Evolutionary conservation across 177 flowering plant genomes (phyloP).

Genomic region (Vitis hybrid): DNA sequence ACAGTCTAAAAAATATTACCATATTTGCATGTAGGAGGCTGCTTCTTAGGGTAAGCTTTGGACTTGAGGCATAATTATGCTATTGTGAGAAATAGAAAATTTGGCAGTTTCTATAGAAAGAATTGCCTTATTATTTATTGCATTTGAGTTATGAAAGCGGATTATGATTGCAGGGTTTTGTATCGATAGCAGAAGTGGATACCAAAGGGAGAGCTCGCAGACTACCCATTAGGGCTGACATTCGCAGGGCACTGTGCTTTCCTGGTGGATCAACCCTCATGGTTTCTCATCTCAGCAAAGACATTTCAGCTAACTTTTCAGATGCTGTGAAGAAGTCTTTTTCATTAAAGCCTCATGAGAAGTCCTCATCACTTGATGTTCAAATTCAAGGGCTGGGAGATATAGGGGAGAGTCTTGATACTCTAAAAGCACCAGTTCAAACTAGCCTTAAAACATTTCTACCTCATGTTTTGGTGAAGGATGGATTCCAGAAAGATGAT

Average conservation of each 20-base stretch:
- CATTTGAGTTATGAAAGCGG: constrained; percentile 7
- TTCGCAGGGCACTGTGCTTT: constrained; percentile 75
- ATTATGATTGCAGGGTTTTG: constrained; percentile 62
- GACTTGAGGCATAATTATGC: no score
- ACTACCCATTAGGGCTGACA: constrained; percentile 72
- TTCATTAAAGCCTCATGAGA: constrained; percentile 21
- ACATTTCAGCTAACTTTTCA: constrained; percentile 23
- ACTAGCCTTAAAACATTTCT: constrained; percentile 6
- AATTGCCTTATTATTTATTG: constrained; percentile 5
- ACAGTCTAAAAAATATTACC: no score
- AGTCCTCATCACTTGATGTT: constrained; percentile 20
- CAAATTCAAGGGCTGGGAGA: constrained; percentile 16
- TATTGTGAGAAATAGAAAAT: no score
- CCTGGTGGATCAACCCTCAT: constrained; percentile 93
- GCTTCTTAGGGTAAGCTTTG: no score
- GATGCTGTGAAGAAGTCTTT: constrained; percentile 19
- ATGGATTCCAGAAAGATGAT: constrained; percentile 5
- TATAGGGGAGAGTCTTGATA: constrained; percentile 10
- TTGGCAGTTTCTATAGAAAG: background rate
- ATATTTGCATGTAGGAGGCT: no score
- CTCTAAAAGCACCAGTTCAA: constrained; percentile 11
- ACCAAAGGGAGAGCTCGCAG: constrained; percentile 70
- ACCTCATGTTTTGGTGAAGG: constrained; percentile 17
- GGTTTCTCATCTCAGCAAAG: constrained; percentile 69
- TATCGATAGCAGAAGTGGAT: constrained; percentile 70